A percentile compares a stretch with the other conserved stretches of the same genome.
These are phyloP conservation scores for Alnus rubra DNA, from an alignment of 306 rosid species.

Conservation along the genomic window DNA sequence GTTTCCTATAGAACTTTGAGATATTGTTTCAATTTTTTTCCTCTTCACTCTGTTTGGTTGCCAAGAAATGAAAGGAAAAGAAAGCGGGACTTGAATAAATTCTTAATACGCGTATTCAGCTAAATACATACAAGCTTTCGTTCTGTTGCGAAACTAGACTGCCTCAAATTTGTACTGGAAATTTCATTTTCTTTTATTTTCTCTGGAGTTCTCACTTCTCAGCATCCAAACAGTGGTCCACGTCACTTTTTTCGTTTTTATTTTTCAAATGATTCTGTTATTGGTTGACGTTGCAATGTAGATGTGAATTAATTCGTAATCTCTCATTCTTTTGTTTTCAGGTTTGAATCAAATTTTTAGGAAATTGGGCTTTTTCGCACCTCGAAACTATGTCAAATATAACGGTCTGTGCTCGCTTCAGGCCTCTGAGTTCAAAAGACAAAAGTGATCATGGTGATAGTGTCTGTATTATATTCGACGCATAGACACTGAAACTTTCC, in stretches of 20 bases:
- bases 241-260: not conserved
- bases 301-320: not conserved
- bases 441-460: constrained; percentile 47
- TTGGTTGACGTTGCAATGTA: not conserved
- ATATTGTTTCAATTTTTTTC: not conserved
- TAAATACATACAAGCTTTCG: not conserved
- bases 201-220: not conserved
- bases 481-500: constrained; percentile 58
- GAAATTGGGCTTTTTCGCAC: not conserved
- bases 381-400: constrained; percentile 50
- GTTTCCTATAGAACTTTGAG: not conserved
- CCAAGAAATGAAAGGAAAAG: not conserved
- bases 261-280: not conserved
- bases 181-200: not conserved
- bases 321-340: not conserved
- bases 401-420: constrained; percentile 66
- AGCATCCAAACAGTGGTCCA: not conserved
- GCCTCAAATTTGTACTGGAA: not conserved
- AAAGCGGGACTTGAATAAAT: not conserved
- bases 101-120: not conserved
- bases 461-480: constrained; percentile 40
- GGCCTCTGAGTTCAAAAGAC: constrained; percentile 69
- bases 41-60: not conserved
- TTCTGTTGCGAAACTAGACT: not conserved
- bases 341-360: constrained; percentile 24